These are phyloP conservation scores for Pleurostoma richardsiae DNA, from an alignment of 2,329 filamentous ascomycete genomes.

Conservation along the genomic window DNA sequence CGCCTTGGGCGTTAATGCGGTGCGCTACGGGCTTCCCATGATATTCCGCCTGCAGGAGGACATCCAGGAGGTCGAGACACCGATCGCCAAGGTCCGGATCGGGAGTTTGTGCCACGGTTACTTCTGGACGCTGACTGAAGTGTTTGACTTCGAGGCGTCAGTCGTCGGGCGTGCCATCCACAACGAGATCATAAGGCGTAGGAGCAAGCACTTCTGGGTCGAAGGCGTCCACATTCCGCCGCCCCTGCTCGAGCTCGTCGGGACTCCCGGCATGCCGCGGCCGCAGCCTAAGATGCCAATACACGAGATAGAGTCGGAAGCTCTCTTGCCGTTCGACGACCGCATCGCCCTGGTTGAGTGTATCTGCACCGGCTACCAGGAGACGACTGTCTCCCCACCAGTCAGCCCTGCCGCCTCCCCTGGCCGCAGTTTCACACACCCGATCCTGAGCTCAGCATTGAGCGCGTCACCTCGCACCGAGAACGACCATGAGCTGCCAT, in stretches of 20 bases:
- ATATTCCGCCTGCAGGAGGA: slow-evolving; percentile 84
- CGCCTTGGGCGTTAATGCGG: slow-evolving; percentile 77
- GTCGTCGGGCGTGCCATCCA: slow-evolving; percentile 66
- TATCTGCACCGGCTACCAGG: slow-evolving; percentile 67
- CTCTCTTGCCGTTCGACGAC: slow-evolving; percentile 71
- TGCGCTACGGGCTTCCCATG: slow-evolving; percentile 78
- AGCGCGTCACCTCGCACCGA: slow-evolving; percentile 30
- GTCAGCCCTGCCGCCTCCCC: slow-evolving; percentile 68
- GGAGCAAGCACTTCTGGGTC: slow-evolving; percentile 73
- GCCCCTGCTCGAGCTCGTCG: slow-evolving; percentile 56
- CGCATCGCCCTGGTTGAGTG: slow-evolving; percentile 66
- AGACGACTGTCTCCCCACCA: slow-evolving; percentile 56
- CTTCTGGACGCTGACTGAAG: slow-evolving; percentile 73
- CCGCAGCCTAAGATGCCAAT: slow-evolving; percentile 40
- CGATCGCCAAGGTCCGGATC: slow-evolving; percentile 69
- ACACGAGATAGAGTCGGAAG: slow-evolving; percentile 54
- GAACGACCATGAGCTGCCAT: slow-evolving; percentile 54
- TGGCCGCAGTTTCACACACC: slow-evolving; percentile 56
- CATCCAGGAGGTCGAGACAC: slow-evolving; percentile 60
- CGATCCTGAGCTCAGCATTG: slow-evolving; percentile 49
- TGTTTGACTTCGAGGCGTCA: slow-evolving; percentile 70
- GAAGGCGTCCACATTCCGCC: slow-evolving; percentile 69
- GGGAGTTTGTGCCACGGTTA: slow-evolving; percentile 87
- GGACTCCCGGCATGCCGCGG: slow-evolving; percentile 40
- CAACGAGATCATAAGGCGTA: slow-evolving; percentile 70